Conservation (phyloP, 305 asterid genomes). For the Monarda citriodora region DNA sequence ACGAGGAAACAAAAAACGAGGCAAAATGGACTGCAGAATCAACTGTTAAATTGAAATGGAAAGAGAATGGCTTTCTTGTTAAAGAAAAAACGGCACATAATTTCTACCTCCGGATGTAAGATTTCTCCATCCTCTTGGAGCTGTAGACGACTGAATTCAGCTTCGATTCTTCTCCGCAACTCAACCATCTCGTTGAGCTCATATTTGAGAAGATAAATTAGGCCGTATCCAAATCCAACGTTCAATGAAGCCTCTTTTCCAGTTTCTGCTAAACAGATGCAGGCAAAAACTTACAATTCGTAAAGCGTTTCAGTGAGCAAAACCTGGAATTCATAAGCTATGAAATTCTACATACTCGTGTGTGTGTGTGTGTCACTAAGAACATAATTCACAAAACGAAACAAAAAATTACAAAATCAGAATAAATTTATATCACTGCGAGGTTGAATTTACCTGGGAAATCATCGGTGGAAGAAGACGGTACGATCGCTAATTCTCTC, state of each 20-base stretch:
- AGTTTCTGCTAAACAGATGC: conserved; percentile 21
- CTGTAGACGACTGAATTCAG: conserved; percentile 55
- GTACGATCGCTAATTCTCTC: conserved; percentile 6
- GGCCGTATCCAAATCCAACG: conserved; percentile 65
- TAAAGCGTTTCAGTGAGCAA: not conserved
- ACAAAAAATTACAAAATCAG: not conserved
- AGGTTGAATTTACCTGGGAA: conserved; percentile 33
- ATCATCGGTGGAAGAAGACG: conserved; percentile 21
- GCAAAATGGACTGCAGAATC: too few relatives aligned
- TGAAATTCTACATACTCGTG: not conserved
- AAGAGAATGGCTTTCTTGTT: not conserved
- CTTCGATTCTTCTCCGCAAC: conserved; percentile 46
- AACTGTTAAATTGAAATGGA: too few relatives aligned
- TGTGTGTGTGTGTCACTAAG: not conserved
- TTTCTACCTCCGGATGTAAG: conserved; percentile 41
- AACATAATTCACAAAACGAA: not conserved
- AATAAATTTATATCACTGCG: not conserved
- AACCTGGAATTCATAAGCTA: not conserved
- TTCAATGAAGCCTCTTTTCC: conserved; percentile 45
- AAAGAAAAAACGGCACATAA: not conserved
- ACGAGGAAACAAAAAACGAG: not conserved
- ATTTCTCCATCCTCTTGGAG: conserved; percentile 34
- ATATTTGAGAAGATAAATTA: conserved; percentile 45
- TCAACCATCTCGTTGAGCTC: conserved; percentile 57
- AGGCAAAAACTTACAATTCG: not conserved